These are phyloP conservation scores for Excoecaria cochinchinensis DNA, from an alignment of 345 rosid species.

Conservation along the genomic window DNA sequence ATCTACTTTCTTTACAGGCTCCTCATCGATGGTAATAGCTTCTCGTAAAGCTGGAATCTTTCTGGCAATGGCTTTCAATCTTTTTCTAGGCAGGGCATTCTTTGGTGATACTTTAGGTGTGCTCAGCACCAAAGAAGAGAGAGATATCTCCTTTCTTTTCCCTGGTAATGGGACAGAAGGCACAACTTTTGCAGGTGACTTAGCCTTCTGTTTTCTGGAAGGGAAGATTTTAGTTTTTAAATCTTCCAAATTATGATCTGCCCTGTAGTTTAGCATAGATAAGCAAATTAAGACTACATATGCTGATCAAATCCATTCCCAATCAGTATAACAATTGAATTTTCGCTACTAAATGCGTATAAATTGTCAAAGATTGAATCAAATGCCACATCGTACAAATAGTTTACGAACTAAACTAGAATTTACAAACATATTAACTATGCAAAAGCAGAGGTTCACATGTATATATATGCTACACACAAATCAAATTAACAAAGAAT, in stretches of 20 bases:
- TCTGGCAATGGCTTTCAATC: conserved; percentile 22
- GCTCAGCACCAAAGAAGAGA: conserved; percentile 32
- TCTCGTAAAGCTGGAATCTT: conserved; percentile 15
- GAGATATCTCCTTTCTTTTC: conserved; percentile 40
- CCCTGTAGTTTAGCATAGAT: conserved; percentile 30
- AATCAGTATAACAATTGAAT: background rate
- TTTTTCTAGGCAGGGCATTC: conserved; percentile 20
- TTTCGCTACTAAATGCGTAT: background rate
- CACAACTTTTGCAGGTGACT: conserved; percentile 17
- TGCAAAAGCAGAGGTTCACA: background rate
- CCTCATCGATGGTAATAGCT: conserved; percentile 8
- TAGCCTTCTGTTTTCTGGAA: conserved; percentile 11
- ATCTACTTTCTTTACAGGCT: conserved; percentile 21
- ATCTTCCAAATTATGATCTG: conserved; percentile 44
- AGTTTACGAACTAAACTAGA: background rate
- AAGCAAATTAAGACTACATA: background rate
- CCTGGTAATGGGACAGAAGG: conserved; percentile 13
- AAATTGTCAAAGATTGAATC: background rate
- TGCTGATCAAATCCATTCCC: background rate
- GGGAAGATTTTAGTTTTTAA: conserved; percentile 40
- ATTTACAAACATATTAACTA: background rate
- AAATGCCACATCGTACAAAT: background rate
- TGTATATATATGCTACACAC: too few relatives aligned
- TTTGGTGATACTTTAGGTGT: conserved; percentile 24
- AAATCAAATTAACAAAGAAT: too few relatives aligned